These are phyloP conservation scores for Ogataea paradorogensis DNA, from an alignment of 805 yeast genomes.

Conservation along the genomic window DNA sequence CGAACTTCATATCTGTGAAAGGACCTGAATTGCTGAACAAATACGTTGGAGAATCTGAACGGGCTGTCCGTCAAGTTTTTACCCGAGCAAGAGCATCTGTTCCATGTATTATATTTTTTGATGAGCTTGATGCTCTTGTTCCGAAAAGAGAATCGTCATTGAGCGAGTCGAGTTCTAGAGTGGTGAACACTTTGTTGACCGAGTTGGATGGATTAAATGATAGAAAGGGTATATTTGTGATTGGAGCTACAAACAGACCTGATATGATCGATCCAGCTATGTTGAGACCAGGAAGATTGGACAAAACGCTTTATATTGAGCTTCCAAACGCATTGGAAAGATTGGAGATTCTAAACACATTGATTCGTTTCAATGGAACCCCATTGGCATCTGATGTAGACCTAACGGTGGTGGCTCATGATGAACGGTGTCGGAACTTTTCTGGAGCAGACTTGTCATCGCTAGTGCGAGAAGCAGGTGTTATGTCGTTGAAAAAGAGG, in stretches of 20 bases:
- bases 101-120: slow-evolving; percentile 92
- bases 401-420: slow-evolving; percentile 59
- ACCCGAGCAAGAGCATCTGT: slow-evolving; percentile 92
- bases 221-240: slow-evolving; percentile 86
- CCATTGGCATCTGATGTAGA: slow-evolving; percentile 69
- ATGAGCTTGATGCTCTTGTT: slow-evolving; percentile 93
- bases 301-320: slow-evolving; percentile 88
- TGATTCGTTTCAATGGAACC: slow-evolving; percentile 67
- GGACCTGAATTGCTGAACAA: slow-evolving; percentile 96
- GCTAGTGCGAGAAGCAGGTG: slow-evolving; percentile 91
- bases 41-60: slow-evolving; percentile 93
- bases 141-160: slow-evolving; percentile 88
- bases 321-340: slow-evolving; percentile 79
- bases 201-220: slow-evolving; percentile 95
- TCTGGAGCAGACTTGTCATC: slow-evolving; percentile 97
- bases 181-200: slow-evolving; percentile 89
- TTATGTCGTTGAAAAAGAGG: slow-evolving; percentile 73
- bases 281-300: slow-evolving; percentile 95
- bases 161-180: slow-evolving; percentile 88
- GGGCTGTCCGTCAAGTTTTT: slow-evolving; percentile 89
- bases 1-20: slow-evolving; percentile 91
- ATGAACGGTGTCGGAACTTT: slow-evolving; percentile 80
- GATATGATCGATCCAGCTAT: slow-evolving; percentile 98
- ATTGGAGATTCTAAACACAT: slow-evolving; percentile 74
- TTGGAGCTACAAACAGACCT: slow-evolving; percentile 96